These are phyloP conservation scores for Hypsizygus ulmarius DNA, from an alignment of 1,284 basidiomycete species.

Conservation along the genomic window DNA sequence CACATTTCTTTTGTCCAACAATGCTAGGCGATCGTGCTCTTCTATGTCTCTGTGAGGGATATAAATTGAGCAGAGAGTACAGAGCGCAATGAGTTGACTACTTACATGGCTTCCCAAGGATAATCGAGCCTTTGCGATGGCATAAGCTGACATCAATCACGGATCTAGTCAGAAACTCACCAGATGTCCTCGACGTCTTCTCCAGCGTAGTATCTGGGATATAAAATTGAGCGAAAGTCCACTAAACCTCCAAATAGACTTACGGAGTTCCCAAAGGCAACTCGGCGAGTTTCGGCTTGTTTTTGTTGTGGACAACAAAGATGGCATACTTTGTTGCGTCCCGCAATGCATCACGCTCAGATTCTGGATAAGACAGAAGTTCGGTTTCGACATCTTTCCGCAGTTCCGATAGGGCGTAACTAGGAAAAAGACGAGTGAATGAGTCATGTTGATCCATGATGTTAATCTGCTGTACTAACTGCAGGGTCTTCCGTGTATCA, in stretches of 20 bases:
- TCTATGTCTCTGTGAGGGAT: no score
- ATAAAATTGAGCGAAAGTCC: conserved; percentile 3
- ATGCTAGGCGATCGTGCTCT: no score
- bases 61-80: no score
- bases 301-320: conserved; percentile 96
- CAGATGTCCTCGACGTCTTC: conserved; percentile 65
- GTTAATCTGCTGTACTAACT: conserved; percentile 45
- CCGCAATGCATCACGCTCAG: conserved; percentile 68
- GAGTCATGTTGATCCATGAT: background rate
- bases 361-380: conserved; percentile 58
- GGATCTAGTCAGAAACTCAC: conserved; percentile 30
- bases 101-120: no score
- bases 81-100: no score
- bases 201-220: conserved; percentile 63
- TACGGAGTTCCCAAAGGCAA: conserved; percentile 68
- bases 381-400: conserved; percentile 83
- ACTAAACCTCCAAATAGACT: conserved; percentile 25
- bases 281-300: conserved; percentile 77
- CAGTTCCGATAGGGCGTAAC: conserved; percentile 86
- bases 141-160: no score
- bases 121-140: no score
- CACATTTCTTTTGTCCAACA: no score
- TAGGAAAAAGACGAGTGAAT: conserved; percentile 27
- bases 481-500: conserved; percentile 87
- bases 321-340: conserved; percentile 75